Percentiles rank a stretch among this genome's conserved stretches.
Conservation (phyloP, 2,329 filamentous ascomycete species). For the Aspergillus sp. region DNA sequence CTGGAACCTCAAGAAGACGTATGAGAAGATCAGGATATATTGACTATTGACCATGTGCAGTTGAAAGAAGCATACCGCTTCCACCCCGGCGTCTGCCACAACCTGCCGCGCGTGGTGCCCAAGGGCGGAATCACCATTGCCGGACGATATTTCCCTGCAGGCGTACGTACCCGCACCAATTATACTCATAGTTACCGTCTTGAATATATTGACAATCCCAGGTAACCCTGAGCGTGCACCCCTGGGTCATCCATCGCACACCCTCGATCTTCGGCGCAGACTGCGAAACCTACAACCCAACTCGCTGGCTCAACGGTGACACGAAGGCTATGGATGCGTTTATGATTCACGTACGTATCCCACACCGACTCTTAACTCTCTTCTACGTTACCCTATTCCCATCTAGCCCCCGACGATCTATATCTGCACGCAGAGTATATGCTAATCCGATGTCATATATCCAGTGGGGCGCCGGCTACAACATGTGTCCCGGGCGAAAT, state of each 20-base stretch:
- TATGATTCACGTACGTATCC: slow-evolving; percentile 13
- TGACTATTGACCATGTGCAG: slow-evolving; percentile 20
- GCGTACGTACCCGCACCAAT: slow-evolving; percentile 19
- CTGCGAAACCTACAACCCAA: slow-evolving; percentile 30
- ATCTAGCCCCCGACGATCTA: neutral
- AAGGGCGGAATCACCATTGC: slow-evolving; percentile 38
- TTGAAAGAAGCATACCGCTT: slow-evolving; percentile 46
- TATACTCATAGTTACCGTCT: neutral
- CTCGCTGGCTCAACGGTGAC: slow-evolving; percentile 29
- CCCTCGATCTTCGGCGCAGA: slow-evolving; percentile 28
- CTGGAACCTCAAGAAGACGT: too few relatives aligned
- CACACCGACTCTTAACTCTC: neutral
- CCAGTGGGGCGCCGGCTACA: slow-evolving; percentile 44
- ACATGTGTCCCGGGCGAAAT: slow-evolving; percentile 41
- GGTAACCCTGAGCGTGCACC: slow-evolving; percentile 37
- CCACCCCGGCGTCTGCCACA: slow-evolving; percentile 36
- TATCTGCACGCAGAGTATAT: neutral
- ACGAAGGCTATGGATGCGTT: slow-evolving; percentile 17
- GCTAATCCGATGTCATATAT: too few relatives aligned
- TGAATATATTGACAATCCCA: neutral
- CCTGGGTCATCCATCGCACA: slow-evolving; percentile 35
- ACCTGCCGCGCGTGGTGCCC: slow-evolving; percentile 36
- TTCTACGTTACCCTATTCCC: neutral
- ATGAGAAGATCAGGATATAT: neutral
- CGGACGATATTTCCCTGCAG: slow-evolving; percentile 33